Base-by-base conservation (phyloP, 306 rosid genomes). In the Arachis stenosperma region DNA sequence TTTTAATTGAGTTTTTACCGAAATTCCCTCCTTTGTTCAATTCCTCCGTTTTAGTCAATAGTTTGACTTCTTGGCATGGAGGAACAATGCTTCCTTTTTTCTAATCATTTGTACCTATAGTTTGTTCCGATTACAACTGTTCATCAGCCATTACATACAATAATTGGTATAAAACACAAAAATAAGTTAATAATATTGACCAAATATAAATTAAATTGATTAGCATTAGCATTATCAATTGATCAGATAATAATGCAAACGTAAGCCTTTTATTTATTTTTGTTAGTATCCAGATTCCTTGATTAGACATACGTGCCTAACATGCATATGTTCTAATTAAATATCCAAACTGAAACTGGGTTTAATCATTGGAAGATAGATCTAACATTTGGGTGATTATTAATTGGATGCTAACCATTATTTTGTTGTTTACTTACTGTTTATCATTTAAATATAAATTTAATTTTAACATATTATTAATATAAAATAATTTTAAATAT, bases 301-400 rank as follows among this genome's bases (percentile, higher is more conserved):
- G 67, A 41, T 48, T 61, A 47, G 56, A 57, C 77, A 62, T 43
- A n/a, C 11, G 78, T 74, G 71, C 78, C 81, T 78, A 70, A 78
- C 77, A 37, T 78, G 82, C 83, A 74, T 33, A 33, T 69, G 67
- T 74, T 78, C 69, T 11, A 77, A 81, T 78, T 74, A 74, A 78
- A 73, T 69, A 65, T 64, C 59, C 51, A 33, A 54, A 64, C 15
- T 69, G 14, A 74, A 73, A 74, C 70, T 64, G 41, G 30, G 55
- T 46, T 74, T 78, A 82, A 78, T 78, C 86, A 82, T 82, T 82
- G 83, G 64, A 69, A 64, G 48, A 65, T 65, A 80, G 81, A 78
- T 82, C 75, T 78, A 69, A 61, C 36, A 8, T 44, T 68, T 69
- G 46, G 70, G 29, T 57, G 71, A 52, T 69, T 30, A 59, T 69